phyloP scores from a whole-genome alignment of 2,329 filamentous ascomycete species.

The Colletotrichum zoysiae region DNA sequence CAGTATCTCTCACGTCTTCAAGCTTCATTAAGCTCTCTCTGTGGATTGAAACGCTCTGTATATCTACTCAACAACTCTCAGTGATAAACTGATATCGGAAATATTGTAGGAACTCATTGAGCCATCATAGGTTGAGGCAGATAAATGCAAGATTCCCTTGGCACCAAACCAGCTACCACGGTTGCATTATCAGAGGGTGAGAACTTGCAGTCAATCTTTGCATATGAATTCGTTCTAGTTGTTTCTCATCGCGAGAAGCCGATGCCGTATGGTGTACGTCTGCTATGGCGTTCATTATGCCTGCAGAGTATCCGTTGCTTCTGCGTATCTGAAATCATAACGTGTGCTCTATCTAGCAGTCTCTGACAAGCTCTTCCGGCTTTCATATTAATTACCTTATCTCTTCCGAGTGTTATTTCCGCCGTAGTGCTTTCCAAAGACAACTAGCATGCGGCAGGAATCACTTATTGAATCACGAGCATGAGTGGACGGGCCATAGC shows the following conservation, averaged over 20 bases:
- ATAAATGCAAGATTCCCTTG: not conserved
- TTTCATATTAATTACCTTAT: not conserved
- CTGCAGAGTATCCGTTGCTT: not conserved
- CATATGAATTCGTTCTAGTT: not conserved
- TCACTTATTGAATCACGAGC: not conserved
- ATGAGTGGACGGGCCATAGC: not conserved
- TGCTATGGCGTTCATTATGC: not conserved
- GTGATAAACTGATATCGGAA: too few relatives aligned
- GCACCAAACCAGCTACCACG: not conserved
- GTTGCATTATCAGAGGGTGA: not conserved
- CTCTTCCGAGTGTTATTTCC: not conserved
- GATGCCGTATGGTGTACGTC: not conserved
- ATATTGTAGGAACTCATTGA: too few relatives aligned
- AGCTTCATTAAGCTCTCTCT: too few relatives aligned
- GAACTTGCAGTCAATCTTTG: not conserved
- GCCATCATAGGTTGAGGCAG: too few relatives aligned
- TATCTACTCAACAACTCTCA: too few relatives aligned
- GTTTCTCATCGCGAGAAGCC: not conserved
- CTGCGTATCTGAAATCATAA: not conserved
- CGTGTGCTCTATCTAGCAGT: not conserved
- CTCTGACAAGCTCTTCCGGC: not conserved
- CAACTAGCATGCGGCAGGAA: not conserved
- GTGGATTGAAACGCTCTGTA: too few relatives aligned
- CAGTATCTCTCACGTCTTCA: too few relatives aligned
- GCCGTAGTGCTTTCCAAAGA: not conserved